A percentile compares a stretch with the other conserved stretches of the same genome.
phyloP scores from a whole-genome alignment of 2,329 filamentous ascomycete species.

The Ophiostoma populinum region DNA sequence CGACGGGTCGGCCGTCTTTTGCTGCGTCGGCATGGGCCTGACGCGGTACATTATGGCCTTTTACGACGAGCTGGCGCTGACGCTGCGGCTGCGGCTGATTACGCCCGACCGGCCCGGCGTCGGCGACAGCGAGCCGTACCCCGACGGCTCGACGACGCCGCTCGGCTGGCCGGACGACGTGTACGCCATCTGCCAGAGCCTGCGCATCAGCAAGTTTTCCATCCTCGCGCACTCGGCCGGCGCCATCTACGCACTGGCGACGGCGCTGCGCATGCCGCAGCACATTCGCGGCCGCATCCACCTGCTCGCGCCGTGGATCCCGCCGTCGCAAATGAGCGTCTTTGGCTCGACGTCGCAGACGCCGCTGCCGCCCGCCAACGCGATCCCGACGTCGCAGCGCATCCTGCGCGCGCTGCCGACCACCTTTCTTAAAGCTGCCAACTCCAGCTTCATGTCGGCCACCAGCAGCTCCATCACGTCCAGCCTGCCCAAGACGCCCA shows the following conservation, averaged over 20 bases:
- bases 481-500: slow-evolving; percentile 50
- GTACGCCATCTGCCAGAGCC: slow-evolving; percentile 75
- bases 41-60: slow-evolving; percentile 94
- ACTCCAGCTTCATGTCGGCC: slow-evolving; percentile 86
- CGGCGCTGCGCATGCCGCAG: slow-evolving; percentile 86
- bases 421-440: slow-evolving; percentile 81
- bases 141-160: slow-evolving; percentile 67
- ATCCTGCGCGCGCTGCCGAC: slow-evolving; percentile 82
- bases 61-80: slow-evolving; percentile 86
- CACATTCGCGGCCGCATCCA: slow-evolving; percentile 91
- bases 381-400: slow-evolving; percentile 79
- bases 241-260: slow-evolving; percentile 93
- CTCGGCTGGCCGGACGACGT: slow-evolving; percentile 91
- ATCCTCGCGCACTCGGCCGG: slow-evolving; percentile 91
- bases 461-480: slow-evolving; percentile 75
- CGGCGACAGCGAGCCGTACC: slow-evolving; percentile 74
- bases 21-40: slow-evolving; percentile 93
- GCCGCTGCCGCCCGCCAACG: slow-evolving; percentile 55
- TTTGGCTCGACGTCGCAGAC: slow-evolving; percentile 54
- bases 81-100: slow-evolving; percentile 74
- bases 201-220: slow-evolving; percentile 91
- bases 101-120: slow-evolving; percentile 90
- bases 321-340: slow-evolving; percentile 78
- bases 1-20: slow-evolving; percentile 80
- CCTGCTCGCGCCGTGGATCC: slow-evolving; percentile 90